phyloP scores from a whole-genome alignment of 108 stramenopile genomes.

The Parmales sp. region DNA sequence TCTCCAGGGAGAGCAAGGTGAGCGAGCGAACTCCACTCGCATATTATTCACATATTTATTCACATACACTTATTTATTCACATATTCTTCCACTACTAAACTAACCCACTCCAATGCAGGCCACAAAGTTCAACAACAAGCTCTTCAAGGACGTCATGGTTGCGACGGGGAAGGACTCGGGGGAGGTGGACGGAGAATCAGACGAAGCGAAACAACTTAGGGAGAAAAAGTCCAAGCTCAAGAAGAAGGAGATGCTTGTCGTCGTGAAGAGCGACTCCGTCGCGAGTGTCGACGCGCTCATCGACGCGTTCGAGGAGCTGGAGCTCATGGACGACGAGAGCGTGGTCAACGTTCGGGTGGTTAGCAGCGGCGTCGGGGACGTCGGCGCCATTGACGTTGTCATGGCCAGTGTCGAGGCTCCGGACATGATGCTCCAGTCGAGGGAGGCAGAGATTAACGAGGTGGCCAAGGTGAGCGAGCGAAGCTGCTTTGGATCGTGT shows the following conservation, averaged over 20 bases:
- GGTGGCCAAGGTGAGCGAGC: conserved; percentile 17
- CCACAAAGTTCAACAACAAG: too few relatives aligned
- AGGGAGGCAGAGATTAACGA: conserved; percentile 34
- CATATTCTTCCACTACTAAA: too few relatives aligned
- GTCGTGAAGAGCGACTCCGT: conserved; percentile 90
- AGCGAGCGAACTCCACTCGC: too few relatives aligned
- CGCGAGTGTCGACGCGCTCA: conserved; percentile 86
- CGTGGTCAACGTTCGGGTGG: conserved; percentile 68
- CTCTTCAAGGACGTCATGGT: too few relatives aligned
- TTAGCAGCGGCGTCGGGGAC: conserved; percentile 81
- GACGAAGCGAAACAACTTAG: conserved; percentile 68
- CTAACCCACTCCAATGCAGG: too few relatives aligned
- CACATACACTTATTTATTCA: too few relatives aligned
- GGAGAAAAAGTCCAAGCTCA: conserved; percentile 50
- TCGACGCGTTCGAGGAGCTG: conserved; percentile 69
- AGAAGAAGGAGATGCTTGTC: conserved; percentile 73
- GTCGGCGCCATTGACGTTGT: conserved; percentile 88
- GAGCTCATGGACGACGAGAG: conserved; percentile 74
- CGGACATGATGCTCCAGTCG: too few relatives aligned
- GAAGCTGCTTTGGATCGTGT: too few relatives aligned
- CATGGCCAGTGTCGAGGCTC: conserved; percentile 72
- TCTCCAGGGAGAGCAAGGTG: too few relatives aligned
- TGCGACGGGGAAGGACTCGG: too few relatives aligned
- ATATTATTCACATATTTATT: too few relatives aligned
- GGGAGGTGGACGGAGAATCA: too few relatives aligned